phyloP scores from a whole-genome alignment of 1,284 basidiomycete species.

The Cryptococcus sp. region DNA sequence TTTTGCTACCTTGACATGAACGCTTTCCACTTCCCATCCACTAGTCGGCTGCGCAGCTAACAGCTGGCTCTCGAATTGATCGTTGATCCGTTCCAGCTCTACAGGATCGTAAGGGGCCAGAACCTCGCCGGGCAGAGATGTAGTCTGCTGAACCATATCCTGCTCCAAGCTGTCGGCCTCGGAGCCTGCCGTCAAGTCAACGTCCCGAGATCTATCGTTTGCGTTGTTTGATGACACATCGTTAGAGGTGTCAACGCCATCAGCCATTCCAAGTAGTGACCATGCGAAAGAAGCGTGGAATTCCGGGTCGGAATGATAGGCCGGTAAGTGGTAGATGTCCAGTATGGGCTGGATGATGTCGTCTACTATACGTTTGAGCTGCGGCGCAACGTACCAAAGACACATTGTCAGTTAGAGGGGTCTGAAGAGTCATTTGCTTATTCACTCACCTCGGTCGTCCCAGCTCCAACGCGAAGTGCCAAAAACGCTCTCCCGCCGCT shows the following conservation, averaged over 20 bases:
- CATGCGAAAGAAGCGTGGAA: constrained; percentile 53
- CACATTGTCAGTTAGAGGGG: neutral
- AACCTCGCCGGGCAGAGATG: neutral
- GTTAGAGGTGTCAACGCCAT: neutral
- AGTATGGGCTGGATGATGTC: constrained; percentile 39
- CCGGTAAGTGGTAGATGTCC: constrained; percentile 35
- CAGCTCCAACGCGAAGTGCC: constrained; percentile 48
- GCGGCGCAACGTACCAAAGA: neutral
- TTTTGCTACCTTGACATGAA: constrained; percentile 44
- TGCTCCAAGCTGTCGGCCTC: neutral
- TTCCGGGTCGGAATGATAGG: constrained; percentile 47
- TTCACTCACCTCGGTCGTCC: constrained; percentile 33
- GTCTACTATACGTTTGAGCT: constrained; percentile 35
- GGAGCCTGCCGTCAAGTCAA: neutral
- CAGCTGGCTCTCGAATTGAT: constrained; percentile 16
- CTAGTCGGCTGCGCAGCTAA: constrained; percentile 30
- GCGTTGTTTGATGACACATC: neutral
- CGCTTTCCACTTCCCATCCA: constrained; percentile 35
- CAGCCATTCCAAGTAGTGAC: constrained; percentile 24
- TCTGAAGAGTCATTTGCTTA: neutral
- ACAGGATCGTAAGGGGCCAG: constrained; percentile 18
- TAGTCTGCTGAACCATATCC: neutral
- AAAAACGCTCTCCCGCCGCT: constrained; percentile 46
- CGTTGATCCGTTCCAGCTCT: constrained; percentile 20
- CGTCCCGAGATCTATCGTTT: neutral